Evolutionary conservation across 352 stramenopile species (phyloP).

Genomic region (Pilasporangium apinafurcum): DNA sequence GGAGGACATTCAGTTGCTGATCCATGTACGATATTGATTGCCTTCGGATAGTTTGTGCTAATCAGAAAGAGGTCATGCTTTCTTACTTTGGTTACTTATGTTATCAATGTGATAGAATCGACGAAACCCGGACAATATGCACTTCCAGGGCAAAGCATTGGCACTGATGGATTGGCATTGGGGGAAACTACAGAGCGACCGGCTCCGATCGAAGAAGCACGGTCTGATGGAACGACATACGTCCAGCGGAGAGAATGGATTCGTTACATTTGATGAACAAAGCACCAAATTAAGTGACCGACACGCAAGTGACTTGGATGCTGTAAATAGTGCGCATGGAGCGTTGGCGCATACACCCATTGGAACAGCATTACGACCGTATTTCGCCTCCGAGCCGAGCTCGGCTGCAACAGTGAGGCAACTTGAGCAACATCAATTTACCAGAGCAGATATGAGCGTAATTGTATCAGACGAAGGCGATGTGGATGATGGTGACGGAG

Average conservation of each 20-base stretch:
- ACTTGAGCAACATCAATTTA: background rate
- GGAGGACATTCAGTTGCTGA: slow-evolving; percentile 80
- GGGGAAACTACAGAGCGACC: slow-evolving; percentile 42
- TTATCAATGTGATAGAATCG: slow-evolving; percentile 30
- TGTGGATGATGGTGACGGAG: too few relatives aligned
- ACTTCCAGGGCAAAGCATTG: slow-evolving; percentile 84
- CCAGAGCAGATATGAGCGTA: too few relatives aligned
- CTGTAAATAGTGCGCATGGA: slow-evolving; percentile 33
- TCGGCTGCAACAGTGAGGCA: slow-evolving; percentile 2
- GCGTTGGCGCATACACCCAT: slow-evolving; percentile 51
- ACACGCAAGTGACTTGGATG: too few relatives aligned
- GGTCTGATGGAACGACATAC: too few relatives aligned
- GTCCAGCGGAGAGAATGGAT: too few relatives aligned
- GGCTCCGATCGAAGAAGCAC: slow-evolving; percentile 1
- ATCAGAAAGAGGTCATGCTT: too few relatives aligned
- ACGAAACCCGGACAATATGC: slow-evolving; percentile 80
- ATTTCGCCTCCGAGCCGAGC: slow-evolving; percentile 36
- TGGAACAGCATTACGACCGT: slow-evolving; percentile 37
- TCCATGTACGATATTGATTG: slow-evolving; percentile 29
- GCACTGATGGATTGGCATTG: slow-evolving; percentile 84
- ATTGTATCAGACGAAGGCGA: too few relatives aligned
- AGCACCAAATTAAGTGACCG: too few relatives aligned
- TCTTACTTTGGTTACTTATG: background rate
- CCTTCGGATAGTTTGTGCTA: too few relatives aligned
- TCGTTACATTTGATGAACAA: slow-evolving; percentile 10